Evolutionary conservation across 257 asterid species (phyloP).

Genomic region (Fraxinus excelsior): DNA sequence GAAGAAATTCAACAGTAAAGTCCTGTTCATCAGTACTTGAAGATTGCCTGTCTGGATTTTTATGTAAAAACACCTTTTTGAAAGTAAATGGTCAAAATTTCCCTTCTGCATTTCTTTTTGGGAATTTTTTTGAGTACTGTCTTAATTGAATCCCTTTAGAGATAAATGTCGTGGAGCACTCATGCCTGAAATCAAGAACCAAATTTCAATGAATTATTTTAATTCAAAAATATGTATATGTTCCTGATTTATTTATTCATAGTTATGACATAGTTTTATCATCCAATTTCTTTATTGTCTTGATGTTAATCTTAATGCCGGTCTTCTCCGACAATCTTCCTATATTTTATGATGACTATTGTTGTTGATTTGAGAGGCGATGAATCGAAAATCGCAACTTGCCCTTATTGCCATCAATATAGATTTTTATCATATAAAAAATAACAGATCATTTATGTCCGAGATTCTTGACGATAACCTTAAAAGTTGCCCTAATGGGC

Average conservation of each 20-base stretch:
- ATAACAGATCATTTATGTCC: slow-evolving; percentile 25
- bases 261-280: slow-evolving; percentile 7
- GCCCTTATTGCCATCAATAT: slow-evolving; percentile 35
- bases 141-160: slow-evolving; percentile 21
- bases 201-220: slow-evolving; percentile 4
- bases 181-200: slow-evolving; percentile 38
- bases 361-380: slow-evolving; percentile 35
- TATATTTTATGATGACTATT: slow-evolving; percentile 20
- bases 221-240: background rate
- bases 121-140: slow-evolving; percentile 21
- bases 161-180: slow-evolving; percentile 17
- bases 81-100: slow-evolving; percentile 21
- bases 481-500: background rate
- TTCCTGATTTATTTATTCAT: background rate
- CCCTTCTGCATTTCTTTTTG: slow-evolving; percentile 24
- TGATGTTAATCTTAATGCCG: slow-evolving; percentile 33
- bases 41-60: slow-evolving; percentile 9
- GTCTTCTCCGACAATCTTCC: slow-evolving; percentile 27
- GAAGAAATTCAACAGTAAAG: background rate
- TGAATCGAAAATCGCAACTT: slow-evolving; percentile 23
- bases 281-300: slow-evolving; percentile 5
- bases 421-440: slow-evolving; percentile 23
- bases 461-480: slow-evolving; percentile 19
- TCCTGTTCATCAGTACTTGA: background rate
- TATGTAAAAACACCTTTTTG: slow-evolving; percentile 7